These are phyloP conservation scores for Salix dunnii DNA, from an alignment of 345 rosid genomes.

Conservation along the genomic window DNA sequence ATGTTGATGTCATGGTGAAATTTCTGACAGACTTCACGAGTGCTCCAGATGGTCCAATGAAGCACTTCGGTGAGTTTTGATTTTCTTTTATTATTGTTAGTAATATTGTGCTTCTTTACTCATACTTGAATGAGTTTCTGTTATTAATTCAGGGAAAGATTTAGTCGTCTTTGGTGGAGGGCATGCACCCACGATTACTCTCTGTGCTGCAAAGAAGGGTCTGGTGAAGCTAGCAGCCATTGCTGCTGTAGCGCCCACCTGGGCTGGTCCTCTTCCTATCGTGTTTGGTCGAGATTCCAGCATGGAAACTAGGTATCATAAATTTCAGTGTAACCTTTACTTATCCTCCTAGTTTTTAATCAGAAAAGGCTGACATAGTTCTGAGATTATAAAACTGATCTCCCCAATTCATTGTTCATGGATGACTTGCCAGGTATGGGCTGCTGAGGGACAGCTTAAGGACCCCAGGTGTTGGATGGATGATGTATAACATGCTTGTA, in stretches of 20 bases:
- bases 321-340: constrained; percentile 1
- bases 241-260: constrained; percentile 88
- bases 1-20: constrained; percentile 80
- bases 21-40: constrained; percentile 77
- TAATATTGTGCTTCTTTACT: not conserved
- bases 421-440: constrained; percentile 51
- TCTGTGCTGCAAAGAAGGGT: constrained; percentile 70
- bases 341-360: not conserved
- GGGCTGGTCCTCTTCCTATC: constrained; percentile 93
- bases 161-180: constrained; percentile 80
- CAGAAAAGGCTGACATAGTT: not conserved
- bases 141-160: constrained; percentile 40
- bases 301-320: constrained; percentile 71
- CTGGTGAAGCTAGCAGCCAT: constrained; percentile 76
- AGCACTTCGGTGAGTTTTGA: constrained; percentile 41
- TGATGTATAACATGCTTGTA: constrained; percentile 89
- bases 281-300: constrained; percentile 85
- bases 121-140: not conserved
- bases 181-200: constrained; percentile 70
- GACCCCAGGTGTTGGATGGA: constrained; percentile 86
- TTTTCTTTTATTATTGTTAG: not conserved
- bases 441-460: constrained; percentile 74
- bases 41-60: constrained; percentile 64
- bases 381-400: not conserved
- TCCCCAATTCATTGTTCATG: not conserved